Evolutionary conservation across 225 moss, liverwort and hornwort genomes (phyloP).

Genomic region (Bryoerythrophyllum caledonicum): DNA sequence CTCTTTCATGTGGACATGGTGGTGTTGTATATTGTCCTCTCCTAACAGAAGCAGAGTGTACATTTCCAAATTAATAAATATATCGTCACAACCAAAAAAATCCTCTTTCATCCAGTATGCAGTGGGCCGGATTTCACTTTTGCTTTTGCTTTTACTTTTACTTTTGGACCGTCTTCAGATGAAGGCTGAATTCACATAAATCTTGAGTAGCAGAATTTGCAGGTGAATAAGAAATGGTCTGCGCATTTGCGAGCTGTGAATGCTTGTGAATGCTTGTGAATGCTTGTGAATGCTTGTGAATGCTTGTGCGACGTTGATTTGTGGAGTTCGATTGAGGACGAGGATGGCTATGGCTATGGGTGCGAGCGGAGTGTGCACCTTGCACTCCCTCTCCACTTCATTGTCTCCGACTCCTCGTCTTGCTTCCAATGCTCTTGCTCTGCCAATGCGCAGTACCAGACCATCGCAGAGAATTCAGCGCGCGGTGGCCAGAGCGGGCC

Average conservation of each 20-base stretch:
- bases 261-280: not conserved
- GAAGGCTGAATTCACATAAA: too few species aligned
- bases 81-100: too few species aligned
- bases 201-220: too few species aligned
- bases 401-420: constrained; percentile 8
- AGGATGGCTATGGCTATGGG: constrained; percentile 1
- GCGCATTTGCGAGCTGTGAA: not conserved
- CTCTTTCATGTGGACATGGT: too few species aligned
- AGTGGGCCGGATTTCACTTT: too few species aligned
- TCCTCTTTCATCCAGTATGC: too few species aligned
- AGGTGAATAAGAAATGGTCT: not conserved
- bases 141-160: too few species aligned
- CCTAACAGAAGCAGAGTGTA: too few species aligned
- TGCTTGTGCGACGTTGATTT: not conserved
- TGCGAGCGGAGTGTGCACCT: constrained; percentile 12
- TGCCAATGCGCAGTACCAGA: not conserved
- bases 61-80: too few species aligned
- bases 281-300: not conserved
- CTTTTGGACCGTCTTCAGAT: too few species aligned
- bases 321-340: not conserved
- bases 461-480: not conserved
- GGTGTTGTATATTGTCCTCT: too few species aligned
- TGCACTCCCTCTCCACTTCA: not conserved
- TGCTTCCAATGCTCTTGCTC: not conserved
- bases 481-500: constrained; percentile 31